These are phyloP conservation scores for Russula sp. DNA, from an alignment of 768 basidiomycete species.

Conservation along the genomic window DNA sequence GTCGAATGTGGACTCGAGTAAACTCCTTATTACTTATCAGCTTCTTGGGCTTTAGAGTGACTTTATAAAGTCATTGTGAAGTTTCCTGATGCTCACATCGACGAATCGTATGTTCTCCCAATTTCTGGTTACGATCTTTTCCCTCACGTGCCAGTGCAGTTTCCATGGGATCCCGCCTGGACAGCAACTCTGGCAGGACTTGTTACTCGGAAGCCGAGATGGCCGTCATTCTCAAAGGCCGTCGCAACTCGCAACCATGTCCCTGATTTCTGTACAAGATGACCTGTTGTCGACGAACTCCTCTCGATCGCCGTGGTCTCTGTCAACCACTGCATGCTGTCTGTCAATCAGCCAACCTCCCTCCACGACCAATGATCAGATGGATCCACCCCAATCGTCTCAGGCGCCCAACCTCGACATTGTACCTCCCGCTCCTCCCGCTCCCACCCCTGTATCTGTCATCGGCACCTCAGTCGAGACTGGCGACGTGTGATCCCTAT, in stretches of 20 bases:
- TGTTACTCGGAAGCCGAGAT: constrained; percentile 31
- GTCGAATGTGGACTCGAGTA: too few relatives aligned
- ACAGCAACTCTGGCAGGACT: constrained; percentile 21
- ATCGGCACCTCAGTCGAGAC: neutral
- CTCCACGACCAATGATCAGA: constrained; percentile 26
- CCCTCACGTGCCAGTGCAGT: constrained; percentile 7
- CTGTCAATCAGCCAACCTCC: constrained; percentile 15
- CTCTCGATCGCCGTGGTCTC: constrained; percentile 22
- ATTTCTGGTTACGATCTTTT: neutral
- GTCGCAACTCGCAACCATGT: constrained; percentile 24
- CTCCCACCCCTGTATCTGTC: constrained; percentile 14
- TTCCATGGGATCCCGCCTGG: constrained; percentile 26
- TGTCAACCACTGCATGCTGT: constrained; percentile 10
- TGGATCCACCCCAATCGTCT: constrained; percentile 11
- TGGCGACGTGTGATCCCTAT: too few relatives aligned
- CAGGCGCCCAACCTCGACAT: neutral
- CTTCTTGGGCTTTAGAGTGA: too few relatives aligned
- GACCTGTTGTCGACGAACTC: neutral
- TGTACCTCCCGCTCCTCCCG: constrained; percentile 11
- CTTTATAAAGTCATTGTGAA: too few relatives aligned
- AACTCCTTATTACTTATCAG: too few relatives aligned
- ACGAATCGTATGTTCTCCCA: constrained; percentile 26
- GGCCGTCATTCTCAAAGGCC: constrained; percentile 26
- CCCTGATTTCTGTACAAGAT: constrained; percentile 4
- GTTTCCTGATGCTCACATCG: too few relatives aligned